Evolutionary conservation across 441 rosid genomes (phyloP).

Genomic region (Pelargonium australe): DNA sequence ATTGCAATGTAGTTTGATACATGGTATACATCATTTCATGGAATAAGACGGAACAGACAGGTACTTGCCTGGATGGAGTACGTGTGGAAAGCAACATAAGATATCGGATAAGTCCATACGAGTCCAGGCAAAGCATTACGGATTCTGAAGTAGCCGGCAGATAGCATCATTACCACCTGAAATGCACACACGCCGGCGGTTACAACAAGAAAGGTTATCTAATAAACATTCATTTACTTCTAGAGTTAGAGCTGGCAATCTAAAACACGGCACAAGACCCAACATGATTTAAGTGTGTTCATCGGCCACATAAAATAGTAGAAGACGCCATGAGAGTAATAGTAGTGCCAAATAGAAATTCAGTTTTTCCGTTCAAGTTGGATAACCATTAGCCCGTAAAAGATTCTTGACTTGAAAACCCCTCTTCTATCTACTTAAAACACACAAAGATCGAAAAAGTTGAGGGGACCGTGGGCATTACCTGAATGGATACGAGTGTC

Average conservation of each 20-base stretch:
- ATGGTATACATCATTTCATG: neutral
- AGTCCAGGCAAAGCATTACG: constrained; percentile 77
- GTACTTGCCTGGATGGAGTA: constrained; percentile 76
- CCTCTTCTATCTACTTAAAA: too few species aligned
- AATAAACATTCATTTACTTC: neutral
- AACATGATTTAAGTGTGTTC: too few species aligned
- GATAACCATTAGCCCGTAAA: too few species aligned
- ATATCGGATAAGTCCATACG: constrained; percentile 80
- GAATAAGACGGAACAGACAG: neutral
- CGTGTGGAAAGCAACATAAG: constrained; percentile 83
- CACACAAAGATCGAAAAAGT: too few species aligned
- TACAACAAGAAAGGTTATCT: constrained; percentile 9
- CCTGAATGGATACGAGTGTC: constrained; percentile 55
- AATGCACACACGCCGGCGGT: constrained; percentile 17
- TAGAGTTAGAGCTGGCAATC: too few species aligned
- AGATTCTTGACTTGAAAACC: too few species aligned
- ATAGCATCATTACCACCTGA: constrained; percentile 94
- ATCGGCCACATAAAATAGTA: too few species aligned
- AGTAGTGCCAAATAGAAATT: too few species aligned
- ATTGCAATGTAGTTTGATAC: too few species aligned
- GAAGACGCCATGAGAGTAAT: too few species aligned
- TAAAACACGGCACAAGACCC: too few species aligned
- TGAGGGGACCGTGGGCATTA: constrained; percentile 32
- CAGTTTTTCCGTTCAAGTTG: too few species aligned
- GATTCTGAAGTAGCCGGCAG: constrained; percentile 89